Evolutionary conservation across 2,329 filamentous ascomycete species (phyloP).

Genomic region (Fusarium metavorans): DNA sequence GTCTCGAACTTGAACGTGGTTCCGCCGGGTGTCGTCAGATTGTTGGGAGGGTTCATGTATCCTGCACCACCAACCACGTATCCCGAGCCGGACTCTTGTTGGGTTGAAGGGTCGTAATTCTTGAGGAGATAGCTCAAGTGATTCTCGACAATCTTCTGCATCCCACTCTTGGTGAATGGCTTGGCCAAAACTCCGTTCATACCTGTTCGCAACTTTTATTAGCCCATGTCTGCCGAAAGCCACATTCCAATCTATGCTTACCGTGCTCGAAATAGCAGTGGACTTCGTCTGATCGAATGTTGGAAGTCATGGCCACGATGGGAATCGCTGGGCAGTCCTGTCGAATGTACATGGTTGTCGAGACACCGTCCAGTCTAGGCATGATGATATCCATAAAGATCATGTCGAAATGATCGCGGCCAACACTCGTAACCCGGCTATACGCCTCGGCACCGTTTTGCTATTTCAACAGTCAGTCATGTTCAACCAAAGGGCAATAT

Average conservation of each 20-base stretch:
- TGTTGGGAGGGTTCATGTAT: conserved; percentile 51
- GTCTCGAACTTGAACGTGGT: conserved; percentile 63
- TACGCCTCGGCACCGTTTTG: conserved; percentile 90
- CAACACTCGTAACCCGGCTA: conserved; percentile 75
- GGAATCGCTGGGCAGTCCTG: conserved; percentile 85
- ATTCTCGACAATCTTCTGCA: conserved; percentile 87
- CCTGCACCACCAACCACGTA: conserved; percentile 50
- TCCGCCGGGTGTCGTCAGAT: conserved; percentile 38
- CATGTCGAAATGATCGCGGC: conserved; percentile 67
- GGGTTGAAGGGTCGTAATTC: conserved; percentile 60
- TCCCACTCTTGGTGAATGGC: conserved; percentile 91
- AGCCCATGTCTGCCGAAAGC: conserved; percentile 17
- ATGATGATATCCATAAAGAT: conserved; percentile 97
- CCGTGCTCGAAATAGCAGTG: conserved; percentile 97
- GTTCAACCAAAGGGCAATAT: not conserved
- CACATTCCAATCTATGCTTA: conserved; percentile 58
- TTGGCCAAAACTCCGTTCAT: conserved; percentile 99
- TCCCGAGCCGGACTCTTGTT: conserved; percentile 54
- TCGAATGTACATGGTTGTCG: conserved; percentile 91
- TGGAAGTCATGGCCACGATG: conserved; percentile 98
- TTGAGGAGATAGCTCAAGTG: conserved; percentile 88
- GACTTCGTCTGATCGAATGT: conserved; percentile 96
- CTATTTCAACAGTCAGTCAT: conserved; percentile 39
- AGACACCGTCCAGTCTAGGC: conserved; percentile 95
- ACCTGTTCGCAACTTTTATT: conserved; percentile 63